These are phyloP conservation scores for Botryosphaeria agaves DNA, from an alignment of 2,329 filamentous ascomycete species.

Conservation along the genomic window DNA sequence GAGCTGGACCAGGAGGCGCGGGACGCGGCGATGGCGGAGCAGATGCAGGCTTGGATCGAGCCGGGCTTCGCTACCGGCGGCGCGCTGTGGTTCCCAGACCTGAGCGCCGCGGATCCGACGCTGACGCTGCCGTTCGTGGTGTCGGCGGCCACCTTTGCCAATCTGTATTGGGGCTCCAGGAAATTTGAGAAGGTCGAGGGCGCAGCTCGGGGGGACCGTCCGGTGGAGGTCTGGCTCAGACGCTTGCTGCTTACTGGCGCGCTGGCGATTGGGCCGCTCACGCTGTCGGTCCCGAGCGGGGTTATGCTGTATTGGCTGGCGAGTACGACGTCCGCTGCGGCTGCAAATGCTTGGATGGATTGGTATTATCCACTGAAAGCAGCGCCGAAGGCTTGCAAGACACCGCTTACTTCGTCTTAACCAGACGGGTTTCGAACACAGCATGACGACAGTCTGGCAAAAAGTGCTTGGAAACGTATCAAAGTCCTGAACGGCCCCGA, in stretches of 20 bases:
- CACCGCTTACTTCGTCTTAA: too few relatives aligned
- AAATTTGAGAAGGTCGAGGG: background rate
- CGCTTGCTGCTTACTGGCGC: background rate
- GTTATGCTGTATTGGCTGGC: slow-evolving; percentile 1
- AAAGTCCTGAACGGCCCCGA: too few relatives aligned
- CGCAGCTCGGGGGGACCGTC: background rate
- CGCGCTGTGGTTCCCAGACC: slow-evolving; percentile 1
- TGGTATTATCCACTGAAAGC: background rate
- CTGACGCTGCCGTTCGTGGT: slow-evolving; percentile 1
- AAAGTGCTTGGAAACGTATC: too few relatives aligned
- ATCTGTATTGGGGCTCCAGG: background rate
- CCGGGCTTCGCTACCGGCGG: slow-evolving; percentile 1
- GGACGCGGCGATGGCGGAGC: background rate
- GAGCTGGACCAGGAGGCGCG: too few relatives aligned
- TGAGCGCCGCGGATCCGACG: background rate
- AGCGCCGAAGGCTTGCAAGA: background rate
- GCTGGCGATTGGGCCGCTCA: background rate
- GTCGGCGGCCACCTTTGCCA: background rate
- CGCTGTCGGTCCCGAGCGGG: background rate
- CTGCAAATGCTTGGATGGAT: background rate
- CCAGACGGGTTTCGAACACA: too few relatives aligned
- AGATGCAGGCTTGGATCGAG: background rate
- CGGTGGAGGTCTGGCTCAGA: background rate
- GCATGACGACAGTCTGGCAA: too few relatives aligned
- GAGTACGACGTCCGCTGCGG: background rate